Base-by-base conservation (phyloP, 805 yeast species). In the Starmerella vaccinii region DNA sequence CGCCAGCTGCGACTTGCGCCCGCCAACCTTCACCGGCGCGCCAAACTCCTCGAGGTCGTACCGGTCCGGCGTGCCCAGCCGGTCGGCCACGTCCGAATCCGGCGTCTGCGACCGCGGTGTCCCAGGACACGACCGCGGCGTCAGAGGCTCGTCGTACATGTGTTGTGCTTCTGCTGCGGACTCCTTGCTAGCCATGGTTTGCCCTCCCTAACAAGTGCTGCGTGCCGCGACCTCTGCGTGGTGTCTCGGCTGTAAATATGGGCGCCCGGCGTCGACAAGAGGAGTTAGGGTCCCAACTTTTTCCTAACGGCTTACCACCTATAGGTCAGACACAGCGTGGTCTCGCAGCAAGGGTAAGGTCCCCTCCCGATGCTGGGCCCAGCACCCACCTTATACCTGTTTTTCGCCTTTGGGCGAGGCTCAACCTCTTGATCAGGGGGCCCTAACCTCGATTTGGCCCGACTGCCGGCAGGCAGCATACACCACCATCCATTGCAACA, bases 1-100 rank as follows among this genome's bases (percentile, higher is more conserved):
- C 0, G 98, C 98, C 57, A 92, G 72, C 59, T 77, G 74, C 18
- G 95, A 86, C 65, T 82, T 82, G 65, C 98, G 78, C 23, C 97
- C 95, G 32, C 97, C 98, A 26, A 92, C 63, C 10, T 54, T 56
- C 10, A 60, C 51, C 12, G 60, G 61, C 2, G 57, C 56, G 22
- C 58, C 58, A 18, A 38, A 42, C 23, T 58, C 63, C n/a, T 57
- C 60, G 40, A 51, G 49, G 47, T 60, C 63, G 55, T 59, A 60
- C 32, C 56, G 51, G 22, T 59, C 63, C 13, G 63, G 63, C 21
- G 63, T 58, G 10, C 62, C 62, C 5, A 61, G 59, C 38, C 47
- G 42, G 33, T 32, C 16, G 21, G 45, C 51, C 12, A 16, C 38
- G 34, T 29, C 38, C 16, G 37, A 37, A 13, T 42, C 38, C 27